phyloP scores from a whole-genome alignment of 441 rosid species.

The Jatropha podagrica region DNA sequence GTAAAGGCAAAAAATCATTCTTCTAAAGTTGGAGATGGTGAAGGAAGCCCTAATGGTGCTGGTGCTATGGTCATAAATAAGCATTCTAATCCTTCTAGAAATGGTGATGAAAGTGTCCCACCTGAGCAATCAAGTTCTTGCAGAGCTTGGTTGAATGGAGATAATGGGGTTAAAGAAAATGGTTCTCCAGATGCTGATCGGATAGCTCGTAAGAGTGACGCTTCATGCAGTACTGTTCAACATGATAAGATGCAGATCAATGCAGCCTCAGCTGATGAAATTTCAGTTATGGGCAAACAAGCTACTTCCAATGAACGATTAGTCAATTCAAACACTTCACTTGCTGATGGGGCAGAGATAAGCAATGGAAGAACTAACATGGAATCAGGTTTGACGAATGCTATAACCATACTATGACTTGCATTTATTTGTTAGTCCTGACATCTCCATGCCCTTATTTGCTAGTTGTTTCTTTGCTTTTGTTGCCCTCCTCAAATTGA shows the following conservation, averaged over 20 bases:
- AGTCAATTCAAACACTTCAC: constrained; percentile 37
- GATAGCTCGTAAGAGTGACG: constrained; percentile 40
- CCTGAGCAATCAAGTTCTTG: constrained; percentile 66
- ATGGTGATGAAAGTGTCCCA: constrained; percentile 51
- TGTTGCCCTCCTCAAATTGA: constrained; percentile 12
- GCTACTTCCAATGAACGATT: constrained; percentile 49
- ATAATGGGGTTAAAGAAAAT: constrained; percentile 50
- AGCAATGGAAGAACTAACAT: constrained; percentile 61
- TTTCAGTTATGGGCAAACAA: constrained; percentile 49
- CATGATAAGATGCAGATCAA: constrained; percentile 46
- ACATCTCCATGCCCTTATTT: neutral
- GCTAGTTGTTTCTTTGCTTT: constrained; percentile 21
- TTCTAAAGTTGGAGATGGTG: constrained; percentile 55
- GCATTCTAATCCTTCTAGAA: constrained; percentile 57
- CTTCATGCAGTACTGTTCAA: constrained; percentile 40
- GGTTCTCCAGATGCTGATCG: constrained; percentile 48
- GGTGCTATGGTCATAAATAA: constrained; percentile 38
- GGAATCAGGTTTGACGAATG: constrained; percentile 54
- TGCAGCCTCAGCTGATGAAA: constrained; percentile 53
- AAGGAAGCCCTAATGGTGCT: constrained; percentile 54
- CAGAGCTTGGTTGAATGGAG: constrained; percentile 58
- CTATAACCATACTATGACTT: constrained; percentile 20
- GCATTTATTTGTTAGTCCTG: constrained; percentile 8
- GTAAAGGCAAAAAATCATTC: constrained; percentile 59
- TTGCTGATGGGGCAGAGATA: constrained; percentile 51